Evolutionary conservation across 164 flowering plant genomes (phyloP), one percentile per base, ranked within the genome.

Genomic region (Vitis rupestris): DNA sequence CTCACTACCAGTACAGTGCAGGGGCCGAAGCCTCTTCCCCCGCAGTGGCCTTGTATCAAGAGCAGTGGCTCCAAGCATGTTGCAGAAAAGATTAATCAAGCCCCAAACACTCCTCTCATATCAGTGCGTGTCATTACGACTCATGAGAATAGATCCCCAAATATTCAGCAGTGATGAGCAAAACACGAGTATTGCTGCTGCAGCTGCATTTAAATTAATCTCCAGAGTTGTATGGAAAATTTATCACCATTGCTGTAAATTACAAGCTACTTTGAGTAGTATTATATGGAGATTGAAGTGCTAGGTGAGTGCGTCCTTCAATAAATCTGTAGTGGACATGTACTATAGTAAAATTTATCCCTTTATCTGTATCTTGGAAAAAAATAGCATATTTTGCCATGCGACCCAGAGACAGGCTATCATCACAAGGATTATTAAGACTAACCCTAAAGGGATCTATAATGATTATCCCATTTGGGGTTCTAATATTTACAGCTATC

Each of bases 101-200:
- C 27, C 14, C 15, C 66, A 65, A 48, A 51, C 48, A 60, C 8
- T 62, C 54, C 67, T 31, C 74, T 63, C 52, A 15, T 58, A 57
- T 68, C 81, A 57, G 67, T 58, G 59, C 12, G 66, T 19, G 19
- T 16, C 10, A 61, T 4, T 30, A 17, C 54, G 44, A 65, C 72
- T 64, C 75, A 61, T 58, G 80, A 74, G 68, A 80, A 77, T 17
- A 77, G 66, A 58, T 71, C 80, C 29, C 81, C 79, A 58, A 77
- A 75, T 64, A 70, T 78, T 67, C 77, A 69, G 65, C 73, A 51
- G 1, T 67, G 31, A 57, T 64, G 19, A 63, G 19, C 37, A 37
- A 63, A 49, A 44, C 1, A 13, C 48, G 50, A 62, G 14, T n/a
- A 61, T 9, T 19, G n/a, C 57, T 10, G 14, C 9, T 7, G 16